Percentiles rank a stretch among this genome's conserved stretches.
Evolutionary conservation across 176 grass and related monocot species (phyloP).

Genomic region (Saccharum spontaneum): DNA sequence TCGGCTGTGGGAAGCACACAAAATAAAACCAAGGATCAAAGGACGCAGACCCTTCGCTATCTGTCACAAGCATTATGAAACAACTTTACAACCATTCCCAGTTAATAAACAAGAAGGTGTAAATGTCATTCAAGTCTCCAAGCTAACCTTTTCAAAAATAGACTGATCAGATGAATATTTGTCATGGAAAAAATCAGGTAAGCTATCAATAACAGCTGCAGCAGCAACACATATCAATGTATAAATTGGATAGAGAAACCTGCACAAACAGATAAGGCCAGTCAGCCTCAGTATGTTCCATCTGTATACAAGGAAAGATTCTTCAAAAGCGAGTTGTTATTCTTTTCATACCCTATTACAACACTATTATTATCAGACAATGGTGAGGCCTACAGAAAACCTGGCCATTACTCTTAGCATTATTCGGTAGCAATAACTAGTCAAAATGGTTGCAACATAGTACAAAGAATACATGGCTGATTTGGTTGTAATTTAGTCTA

Average conservation of each 20-base stretch:
- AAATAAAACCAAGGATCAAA: slow-evolving; percentile 80
- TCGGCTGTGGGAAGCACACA: slow-evolving; percentile 94
- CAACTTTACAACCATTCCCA: slow-evolving; percentile 19
- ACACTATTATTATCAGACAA: not conserved
- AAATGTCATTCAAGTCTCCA: not conserved
- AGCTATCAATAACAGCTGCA: slow-evolving; percentile 76
- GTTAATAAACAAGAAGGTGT: not conserved
- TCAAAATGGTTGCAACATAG: not conserved
- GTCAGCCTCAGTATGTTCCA: slow-evolving; percentile 23
- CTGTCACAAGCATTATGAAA: slow-evolving; percentile 54
- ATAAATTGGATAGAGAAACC: slow-evolving; percentile 99
- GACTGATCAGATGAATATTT: slow-evolving; percentile 78
- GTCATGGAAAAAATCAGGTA: slow-evolving; percentile 88
- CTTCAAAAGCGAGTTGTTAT: not conserved
- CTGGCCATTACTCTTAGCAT: not conserved
- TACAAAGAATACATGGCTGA: not conserved
- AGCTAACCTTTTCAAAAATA: slow-evolving; percentile 63
- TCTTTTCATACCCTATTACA: slow-evolving; percentile 8
- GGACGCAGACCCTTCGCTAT: slow-evolving; percentile 88
- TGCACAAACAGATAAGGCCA: slow-evolving; percentile 38
- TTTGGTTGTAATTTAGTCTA: not conserved
- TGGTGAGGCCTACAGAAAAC: not conserved
- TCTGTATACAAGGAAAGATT: not conserved
- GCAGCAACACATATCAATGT: slow-evolving; percentile 94
- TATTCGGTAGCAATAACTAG: not conserved